Base-by-base conservation (phyloP, 768 basidiomycete genomes). In the Termitomyces sp. region DNA sequence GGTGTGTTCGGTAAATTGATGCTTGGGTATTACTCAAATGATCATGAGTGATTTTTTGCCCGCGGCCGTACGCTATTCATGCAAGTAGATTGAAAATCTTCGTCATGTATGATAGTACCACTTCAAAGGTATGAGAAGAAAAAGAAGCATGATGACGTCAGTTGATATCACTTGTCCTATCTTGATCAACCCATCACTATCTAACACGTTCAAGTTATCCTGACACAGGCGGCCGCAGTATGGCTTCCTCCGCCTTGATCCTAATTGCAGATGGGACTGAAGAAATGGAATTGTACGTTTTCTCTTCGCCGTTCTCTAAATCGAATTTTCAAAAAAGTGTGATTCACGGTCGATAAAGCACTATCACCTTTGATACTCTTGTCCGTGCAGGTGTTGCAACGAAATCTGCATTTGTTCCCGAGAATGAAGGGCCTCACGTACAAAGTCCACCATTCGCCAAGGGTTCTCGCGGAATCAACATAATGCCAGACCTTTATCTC, bases 221-320 rank as follows among this genome's bases (percentile, higher is more conserved):
- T 22, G 33, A 6, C 39, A 45, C 37, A 20, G 18, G 13, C 41
- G 45, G 20, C 20, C 42, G 6, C 30, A 58, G 50, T 20, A 77
- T 78, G 77, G 75, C 80, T 22, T 58, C 55, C 11, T 82, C 84
- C 39, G 91, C 88, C 6, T 75, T 91, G 22, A 78, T 93, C 49
- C 75, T 93, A 24, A 81, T 93, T 30, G 87, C 91, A 18, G 81
- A 92, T 67, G 91, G 91, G 13, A 92, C 91, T 1, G 91, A 93
- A 68, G 91, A 93, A 73, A 92, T 91, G 86, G 91, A 92, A 72
- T 93, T 92, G 91, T 89, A 66, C 64, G 85, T 67, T 37, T n/a
- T 5, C n/a, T 42, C 27, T n/a, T 30, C 4, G 27, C 27, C 27
- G 27, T 27, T 27, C 27, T 27, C 4, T 1, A 27, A 27, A 12